Evolutionary conservation across 129 eudicot genomes (phyloP), one percentile per base, ranked within the genome.

Genomic region (Calendula officinalis): DNA sequence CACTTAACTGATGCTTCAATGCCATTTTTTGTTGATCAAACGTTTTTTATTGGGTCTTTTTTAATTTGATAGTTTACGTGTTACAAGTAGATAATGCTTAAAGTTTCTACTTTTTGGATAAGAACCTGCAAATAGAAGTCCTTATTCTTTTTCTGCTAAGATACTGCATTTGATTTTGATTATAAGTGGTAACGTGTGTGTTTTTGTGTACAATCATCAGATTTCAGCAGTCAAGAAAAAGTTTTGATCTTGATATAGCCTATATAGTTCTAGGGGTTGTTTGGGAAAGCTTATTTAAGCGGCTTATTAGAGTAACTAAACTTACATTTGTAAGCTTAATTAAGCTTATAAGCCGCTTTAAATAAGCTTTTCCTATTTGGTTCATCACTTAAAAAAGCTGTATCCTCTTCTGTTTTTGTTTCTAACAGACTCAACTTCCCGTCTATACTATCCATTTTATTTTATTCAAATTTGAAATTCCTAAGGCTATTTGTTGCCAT

Each of bases 361-460:
- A n/a, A n/a, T n/a, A n/a, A n/a, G n/a, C n/a, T n/a, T n/a, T n/a
- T n/a, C n/a, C 74, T 47, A 72, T 75, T 71, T 30, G 83, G 62
- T 59, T 80, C 84, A 35, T 74, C 72, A 48, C 57, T 32, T 9
- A 66, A 63, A 16, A 59, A 56, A 11, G 72, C 77, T 45, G 46
- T 56, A 38, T 82, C 76, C 70, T 67, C 61, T 34, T 74, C 78
- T 6, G 39, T 45, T 15, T 75, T 76, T n/a, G n/a, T n/a, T n/a
- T n/a, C n/a, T 46, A 80, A 66, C 56, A 67, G 68, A 58, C 71
- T 17, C 6, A 68, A 69, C 51, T 75, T 70, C 44, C 82, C 80
- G 32, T 83, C 89, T 7, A 62, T 74, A 11, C 34, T 70, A 44
- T 83, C 79, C 84, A 81, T 79, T 76, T 71, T 82, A 72, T 82